Evolutionary conservation across 1,284 basidiomycete species (phyloP).

Genomic region (Pseudozyma tsukubaensis): DNA sequence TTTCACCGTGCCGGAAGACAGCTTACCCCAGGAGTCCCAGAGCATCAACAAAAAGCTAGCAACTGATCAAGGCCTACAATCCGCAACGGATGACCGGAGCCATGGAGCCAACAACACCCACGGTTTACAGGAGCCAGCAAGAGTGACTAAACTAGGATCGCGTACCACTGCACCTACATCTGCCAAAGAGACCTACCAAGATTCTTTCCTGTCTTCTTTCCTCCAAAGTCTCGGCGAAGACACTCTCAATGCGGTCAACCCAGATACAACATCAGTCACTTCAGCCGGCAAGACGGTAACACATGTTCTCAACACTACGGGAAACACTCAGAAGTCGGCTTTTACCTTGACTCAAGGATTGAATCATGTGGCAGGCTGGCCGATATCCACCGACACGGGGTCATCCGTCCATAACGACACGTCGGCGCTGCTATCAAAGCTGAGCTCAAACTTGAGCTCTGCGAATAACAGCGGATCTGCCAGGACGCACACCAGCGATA

Average conservation of each 20-base stretch:
- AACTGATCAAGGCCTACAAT: background rate
- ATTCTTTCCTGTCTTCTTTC: conserved; percentile 27
- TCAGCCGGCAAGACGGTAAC: no score
- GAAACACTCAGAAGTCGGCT: background rate
- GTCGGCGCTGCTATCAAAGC: no score
- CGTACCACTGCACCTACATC: background rate
- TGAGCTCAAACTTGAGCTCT: no score
- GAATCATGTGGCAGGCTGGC: no score
- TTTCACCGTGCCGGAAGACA: background rate
- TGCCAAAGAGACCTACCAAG: conserved; percentile 7
- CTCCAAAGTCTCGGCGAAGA: conserved; percentile 23
- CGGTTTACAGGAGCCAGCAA: background rate
- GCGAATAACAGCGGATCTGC: no score
- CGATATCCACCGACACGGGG: background rate
- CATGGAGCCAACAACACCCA: background rate
- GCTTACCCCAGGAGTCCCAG: no score
- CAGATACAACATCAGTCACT: background rate
- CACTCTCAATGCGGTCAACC: background rate
- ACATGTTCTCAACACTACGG: no score
- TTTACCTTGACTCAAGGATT: background rate
- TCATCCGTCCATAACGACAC: background rate
- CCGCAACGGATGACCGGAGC: no score
- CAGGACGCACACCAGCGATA: no score
- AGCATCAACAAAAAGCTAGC: no score
- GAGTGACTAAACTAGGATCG: no score